A percentile compares a stretch with the other conserved stretches of the same genome.
These are phyloP conservation scores for Globisporangium cylindrosporum DNA, from an alignment of 352 stramenopile species.

Conservation along the genomic window DNA sequence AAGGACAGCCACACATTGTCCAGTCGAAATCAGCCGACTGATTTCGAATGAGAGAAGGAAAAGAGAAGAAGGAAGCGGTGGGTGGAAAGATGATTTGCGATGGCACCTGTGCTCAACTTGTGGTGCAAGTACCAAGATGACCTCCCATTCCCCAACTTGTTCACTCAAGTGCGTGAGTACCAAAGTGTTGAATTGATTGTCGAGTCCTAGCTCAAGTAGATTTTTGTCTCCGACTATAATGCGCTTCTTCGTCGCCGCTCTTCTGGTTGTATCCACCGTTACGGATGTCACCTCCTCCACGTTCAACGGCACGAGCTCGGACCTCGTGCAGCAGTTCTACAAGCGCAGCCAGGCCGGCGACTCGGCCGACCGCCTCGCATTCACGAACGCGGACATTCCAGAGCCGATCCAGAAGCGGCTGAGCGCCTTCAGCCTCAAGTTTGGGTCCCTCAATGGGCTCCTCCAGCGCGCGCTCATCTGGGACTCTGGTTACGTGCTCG, in stretches of 20 bases:
- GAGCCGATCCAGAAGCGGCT: slow-evolving; percentile 14
- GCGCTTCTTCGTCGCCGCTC: background rate
- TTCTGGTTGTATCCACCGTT: too few species aligned
- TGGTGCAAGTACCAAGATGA: too few species aligned
- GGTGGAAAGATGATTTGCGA: too few species aligned
- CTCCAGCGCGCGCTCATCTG: slow-evolving; percentile 56
- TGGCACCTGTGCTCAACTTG: too few species aligned
- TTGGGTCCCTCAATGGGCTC: slow-evolving; percentile 26
- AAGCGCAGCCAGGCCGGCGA: background rate
- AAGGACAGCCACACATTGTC: too few species aligned
- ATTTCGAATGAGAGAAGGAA: too few species aligned
- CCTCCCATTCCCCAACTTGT: background rate
- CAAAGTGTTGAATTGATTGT: background rate
- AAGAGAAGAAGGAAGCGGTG: too few species aligned
- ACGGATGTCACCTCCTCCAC: background rate
- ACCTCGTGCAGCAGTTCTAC: slow-evolving; percentile 22
- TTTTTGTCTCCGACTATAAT: background rate
- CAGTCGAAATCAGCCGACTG: too few species aligned
- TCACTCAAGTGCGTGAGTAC: background rate
- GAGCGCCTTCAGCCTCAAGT: slow-evolving; percentile 15
- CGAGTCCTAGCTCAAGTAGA: background rate
- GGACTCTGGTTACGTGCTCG: slow-evolving; percentile 43
- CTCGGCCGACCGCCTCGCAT: background rate
- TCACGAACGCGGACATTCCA: background rate
- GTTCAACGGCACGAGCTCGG: slow-evolving; percentile 14